A percentile compares a stretch with the other conserved stretches of the same genome.
Evolutionary conservation across 2,329 filamentous ascomycete species (phyloP).

Genomic region (Sordariomycetes sp.): DNA sequence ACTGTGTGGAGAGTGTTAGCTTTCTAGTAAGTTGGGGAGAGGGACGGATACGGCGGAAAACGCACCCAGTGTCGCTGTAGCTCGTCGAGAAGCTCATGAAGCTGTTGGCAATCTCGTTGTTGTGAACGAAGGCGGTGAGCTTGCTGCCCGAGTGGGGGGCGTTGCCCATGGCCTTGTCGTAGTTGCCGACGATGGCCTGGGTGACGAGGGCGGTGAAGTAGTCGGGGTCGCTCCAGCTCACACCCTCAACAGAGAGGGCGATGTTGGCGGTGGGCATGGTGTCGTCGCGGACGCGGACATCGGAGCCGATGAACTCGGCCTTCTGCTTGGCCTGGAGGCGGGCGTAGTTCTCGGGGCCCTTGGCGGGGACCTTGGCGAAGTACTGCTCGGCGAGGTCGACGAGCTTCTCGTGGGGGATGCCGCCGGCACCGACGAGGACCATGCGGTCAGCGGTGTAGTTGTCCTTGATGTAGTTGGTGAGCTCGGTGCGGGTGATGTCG

Average conservation of each 20-base stretch:
- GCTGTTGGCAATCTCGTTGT: conserved; percentile 94
- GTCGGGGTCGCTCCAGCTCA: conserved; percentile 98
- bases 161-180: conserved; percentile 97
- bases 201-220: conserved; percentile 98
- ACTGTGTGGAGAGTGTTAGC: conserved; percentile 40
- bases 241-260: conserved; percentile 95
- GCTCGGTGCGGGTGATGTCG: conserved; percentile 83
- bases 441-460: conserved; percentile 99
- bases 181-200: conserved; percentile 98
- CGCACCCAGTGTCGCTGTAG: conserved; percentile 97
- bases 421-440: conserved; percentile 93
- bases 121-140: conserved; percentile 87
- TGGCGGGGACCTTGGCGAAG: conserved; percentile 68
- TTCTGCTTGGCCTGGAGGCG: conserved; percentile 70
- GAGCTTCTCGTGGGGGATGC: conserved; percentile 84
- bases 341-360: conserved; percentile 61
- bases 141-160: conserved; percentile 96
- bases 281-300: conserved; percentile 91
- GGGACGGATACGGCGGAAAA: conserved; percentile 5
- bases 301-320: conserved; percentile 93
- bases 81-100: conserved; percentile 99
- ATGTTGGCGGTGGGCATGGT: conserved; percentile 95
- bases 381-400: conserved; percentile 95
- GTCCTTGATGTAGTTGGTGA: conserved; percentile 94
- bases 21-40: conserved; percentile 5